phyloP scores from a whole-genome alignment of 208 protist species.

The Leishmania braziliensis region DNA sequence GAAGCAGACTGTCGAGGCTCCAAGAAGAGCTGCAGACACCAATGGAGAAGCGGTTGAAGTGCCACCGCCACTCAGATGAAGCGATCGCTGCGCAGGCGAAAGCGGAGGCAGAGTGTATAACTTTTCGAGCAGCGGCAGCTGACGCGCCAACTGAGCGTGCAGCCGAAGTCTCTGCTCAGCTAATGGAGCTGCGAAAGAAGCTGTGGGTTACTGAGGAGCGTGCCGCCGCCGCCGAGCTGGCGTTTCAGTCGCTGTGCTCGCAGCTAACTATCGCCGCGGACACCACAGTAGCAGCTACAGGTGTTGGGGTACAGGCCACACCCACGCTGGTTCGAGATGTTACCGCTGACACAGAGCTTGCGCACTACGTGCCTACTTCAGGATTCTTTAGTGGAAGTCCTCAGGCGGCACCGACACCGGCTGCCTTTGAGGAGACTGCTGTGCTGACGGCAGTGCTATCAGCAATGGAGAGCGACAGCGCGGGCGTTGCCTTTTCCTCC shows the following conservation, averaged over 20 bases:
- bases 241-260: conserved; percentile 18
- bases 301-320: not conserved
- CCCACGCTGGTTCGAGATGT: too few species aligned
- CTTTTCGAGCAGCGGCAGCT: not conserved
- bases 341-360: not conserved
- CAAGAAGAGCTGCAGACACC: conserved; percentile 20
- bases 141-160: not conserved
- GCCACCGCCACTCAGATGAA: not conserved
- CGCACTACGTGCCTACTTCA: not conserved
- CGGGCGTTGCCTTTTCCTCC: not conserved
- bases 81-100: not conserved
- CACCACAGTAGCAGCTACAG: not conserved
- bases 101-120: conserved; percentile 1
- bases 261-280: conserved; percentile 7
- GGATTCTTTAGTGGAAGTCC: not conserved
- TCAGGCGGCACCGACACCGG: not conserved
- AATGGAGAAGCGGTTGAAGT: conserved; percentile 7
- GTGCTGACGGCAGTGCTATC: not conserved
- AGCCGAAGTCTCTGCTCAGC: not conserved
- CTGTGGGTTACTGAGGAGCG: conserved; percentile 21
- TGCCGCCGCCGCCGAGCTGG: conserved; percentile 16
- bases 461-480: not conserved
- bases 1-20: conserved; percentile 1
- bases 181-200: not conserved
- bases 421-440: not conserved